phyloP scores from a whole-genome alignment of 129 eudicot genomes.

The Pulicaria dysenterica region DNA sequence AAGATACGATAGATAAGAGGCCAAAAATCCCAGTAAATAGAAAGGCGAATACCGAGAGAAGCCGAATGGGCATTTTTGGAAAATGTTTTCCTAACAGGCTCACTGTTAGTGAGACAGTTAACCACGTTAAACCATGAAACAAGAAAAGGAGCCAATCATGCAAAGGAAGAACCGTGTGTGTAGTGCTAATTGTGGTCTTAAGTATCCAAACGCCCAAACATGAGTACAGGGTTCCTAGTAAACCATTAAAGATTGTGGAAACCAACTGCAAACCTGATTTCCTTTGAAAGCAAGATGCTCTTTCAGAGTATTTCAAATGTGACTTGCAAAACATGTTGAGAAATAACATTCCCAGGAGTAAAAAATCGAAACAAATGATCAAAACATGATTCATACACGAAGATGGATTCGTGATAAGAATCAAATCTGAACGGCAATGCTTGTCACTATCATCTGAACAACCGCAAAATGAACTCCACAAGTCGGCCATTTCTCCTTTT shows the following conservation, averaged over 20 bases:
- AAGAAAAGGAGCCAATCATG: conserved; percentile 65
- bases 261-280: conserved; percentile 54
- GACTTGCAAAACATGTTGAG: conserved; percentile 46
- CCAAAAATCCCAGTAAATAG: conserved; percentile 48
- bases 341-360: conserved; percentile 58
- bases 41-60: conserved; percentile 59
- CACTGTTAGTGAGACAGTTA: conserved; percentile 50
- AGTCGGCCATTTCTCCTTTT: conserved; percentile 54
- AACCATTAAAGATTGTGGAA: conserved; percentile 62
- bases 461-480: conserved; percentile 80
- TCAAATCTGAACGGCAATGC: conserved; percentile 46
- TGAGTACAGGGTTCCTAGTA: conserved; percentile 53
- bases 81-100: conserved; percentile 66
- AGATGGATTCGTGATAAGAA: conserved; percentile 51
- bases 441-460: conserved; percentile 40
- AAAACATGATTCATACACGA: conserved; percentile 75
- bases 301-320: conserved; percentile 36
- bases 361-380: conserved; percentile 53
- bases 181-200: conserved; percentile 35
- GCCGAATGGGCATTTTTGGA: conserved; percentile 47
- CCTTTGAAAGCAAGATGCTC: conserved; percentile 31
- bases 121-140: conserved; percentile 78
- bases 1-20: conserved; percentile 47
- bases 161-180: conserved; percentile 45
- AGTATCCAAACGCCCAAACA: conserved; percentile 51